A percentile compares a stretch with the other conserved stretches of the same genome.
Conservation (phyloP, 176 grass and related monocot genomes). For the Calamus simplicifolius region DNA sequence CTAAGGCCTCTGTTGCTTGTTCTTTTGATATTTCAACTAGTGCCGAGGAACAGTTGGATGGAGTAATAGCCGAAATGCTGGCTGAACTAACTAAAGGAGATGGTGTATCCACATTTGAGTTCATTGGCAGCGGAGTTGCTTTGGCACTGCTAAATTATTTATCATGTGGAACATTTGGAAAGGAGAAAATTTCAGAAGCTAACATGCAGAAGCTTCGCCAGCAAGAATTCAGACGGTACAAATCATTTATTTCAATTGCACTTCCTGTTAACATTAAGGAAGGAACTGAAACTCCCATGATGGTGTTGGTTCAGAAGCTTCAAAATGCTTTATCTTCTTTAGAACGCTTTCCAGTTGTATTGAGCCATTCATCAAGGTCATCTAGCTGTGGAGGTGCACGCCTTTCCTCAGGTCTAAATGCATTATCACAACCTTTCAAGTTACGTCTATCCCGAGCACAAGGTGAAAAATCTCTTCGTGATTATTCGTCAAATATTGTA, state of each 20-base stretch:
- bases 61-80: constrained; percentile 46
- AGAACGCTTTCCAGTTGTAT: constrained; percentile 69
- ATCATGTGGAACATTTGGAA: constrained; percentile 72
- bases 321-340: constrained; percentile 71
- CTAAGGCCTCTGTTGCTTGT: constrained; percentile 32
- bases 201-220: constrained; percentile 52
- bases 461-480: constrained; percentile 69
- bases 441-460: constrained; percentile 67
- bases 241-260: constrained; percentile 48
- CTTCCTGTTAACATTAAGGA: constrained; percentile 37
- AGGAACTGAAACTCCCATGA: constrained; percentile 44
- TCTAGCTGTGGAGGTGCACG: constrained; percentile 39
- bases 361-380: constrained; percentile 65
- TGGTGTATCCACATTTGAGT: constrained; percentile 90
- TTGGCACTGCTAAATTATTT: constrained; percentile 63
- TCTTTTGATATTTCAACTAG: constrained; percentile 41
- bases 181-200: constrained; percentile 51
- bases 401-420: constrained; percentile 46
- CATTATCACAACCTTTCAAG: constrained; percentile 72
- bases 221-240: constrained; percentile 61
- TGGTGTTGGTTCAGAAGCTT: constrained; percentile 65
- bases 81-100: constrained; percentile 65
- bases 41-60: constrained; percentile 55
- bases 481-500: constrained; percentile 92
- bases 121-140: constrained; percentile 75